phyloP scores from a whole-genome alignment of 2,329 filamentous ascomycete genomes.

The Trichocomaceae sp. region DNA sequence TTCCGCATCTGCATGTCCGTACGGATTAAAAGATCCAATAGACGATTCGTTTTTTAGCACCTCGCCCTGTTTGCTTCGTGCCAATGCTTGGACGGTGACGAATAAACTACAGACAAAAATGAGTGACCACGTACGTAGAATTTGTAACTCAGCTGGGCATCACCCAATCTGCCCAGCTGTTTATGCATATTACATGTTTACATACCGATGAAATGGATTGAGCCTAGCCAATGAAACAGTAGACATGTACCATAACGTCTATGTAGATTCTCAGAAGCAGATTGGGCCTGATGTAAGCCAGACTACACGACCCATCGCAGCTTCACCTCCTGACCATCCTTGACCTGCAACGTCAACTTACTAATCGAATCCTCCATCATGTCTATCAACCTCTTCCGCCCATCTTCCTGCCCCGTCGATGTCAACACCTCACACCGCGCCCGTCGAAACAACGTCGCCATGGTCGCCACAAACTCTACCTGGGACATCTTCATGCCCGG shows the following conservation, averaged over 20 bases:
- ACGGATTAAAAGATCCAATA: not conserved
- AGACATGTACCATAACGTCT: too few relatives aligned
- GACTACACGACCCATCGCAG: conserved; percentile 3
- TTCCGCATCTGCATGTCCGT: not conserved
- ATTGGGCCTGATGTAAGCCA: too few relatives aligned
- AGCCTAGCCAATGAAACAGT: too few relatives aligned
- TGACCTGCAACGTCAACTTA: conserved; percentile 9
- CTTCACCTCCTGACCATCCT: conserved; percentile 3
- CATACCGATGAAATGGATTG: too few relatives aligned
- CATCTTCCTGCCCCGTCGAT: not conserved
- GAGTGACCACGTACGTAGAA: not conserved
- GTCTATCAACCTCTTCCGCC: not conserved
- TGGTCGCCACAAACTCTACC: conserved; percentile 48
- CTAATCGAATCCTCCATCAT: conserved; percentile 6
- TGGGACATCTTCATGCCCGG: conserved; percentile 38
- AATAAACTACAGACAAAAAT: not conserved
- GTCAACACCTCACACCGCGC: conserved; percentile 18
- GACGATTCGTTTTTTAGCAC: not conserved
- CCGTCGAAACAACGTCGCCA: conserved; percentile 36
- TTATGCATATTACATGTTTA: too few relatives aligned
- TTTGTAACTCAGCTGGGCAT: not conserved
- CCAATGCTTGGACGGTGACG: not conserved
- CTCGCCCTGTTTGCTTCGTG: not conserved
- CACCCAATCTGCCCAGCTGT: not conserved
- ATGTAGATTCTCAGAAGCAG: too few relatives aligned